These are phyloP conservation scores for Actinidia arguta DNA, from an alignment of 179 eudicot species.

Conservation along the genomic window DNA sequence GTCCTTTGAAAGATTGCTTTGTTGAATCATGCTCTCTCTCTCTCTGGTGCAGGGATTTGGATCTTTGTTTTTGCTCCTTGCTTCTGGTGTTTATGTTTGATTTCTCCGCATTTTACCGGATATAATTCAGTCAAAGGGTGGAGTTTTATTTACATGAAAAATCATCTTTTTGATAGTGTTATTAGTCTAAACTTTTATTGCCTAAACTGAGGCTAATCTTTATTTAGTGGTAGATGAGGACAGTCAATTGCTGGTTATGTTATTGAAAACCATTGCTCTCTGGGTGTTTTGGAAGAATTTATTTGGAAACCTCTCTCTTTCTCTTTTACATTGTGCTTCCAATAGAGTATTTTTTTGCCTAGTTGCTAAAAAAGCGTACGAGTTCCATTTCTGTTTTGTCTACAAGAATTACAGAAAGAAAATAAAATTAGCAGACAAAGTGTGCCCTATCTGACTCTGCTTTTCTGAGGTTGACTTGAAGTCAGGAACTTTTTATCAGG, in stretches of 20 bases:
- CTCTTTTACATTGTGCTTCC: background rate
- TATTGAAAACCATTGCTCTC: no score
- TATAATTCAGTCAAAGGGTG: background rate
- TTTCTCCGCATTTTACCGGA: background rate
- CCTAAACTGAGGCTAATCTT: background rate
- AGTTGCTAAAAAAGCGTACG: no score
- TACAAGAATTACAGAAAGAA: no score
- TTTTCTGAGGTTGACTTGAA: no score
- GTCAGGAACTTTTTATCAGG: no score
- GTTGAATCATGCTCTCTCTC: background rate
- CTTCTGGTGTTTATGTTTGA: conserved; percentile 94
- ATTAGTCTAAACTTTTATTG: background rate
- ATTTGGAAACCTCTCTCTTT: background rate
- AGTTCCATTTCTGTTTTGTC: no score
- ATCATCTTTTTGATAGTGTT: conserved; percentile 8
- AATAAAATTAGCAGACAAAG: no score
- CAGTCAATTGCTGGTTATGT: background rate
- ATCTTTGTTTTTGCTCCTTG: conserved; percentile 91
- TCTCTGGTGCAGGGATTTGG: conserved; percentile 86
- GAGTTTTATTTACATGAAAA: conserved; percentile 6
- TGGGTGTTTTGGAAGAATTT: background rate
- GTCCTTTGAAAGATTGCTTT: background rate
- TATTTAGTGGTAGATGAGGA: background rate
- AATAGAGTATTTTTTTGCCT: no score
- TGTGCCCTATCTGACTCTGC: no score